Evolutionary conservation across 768 basidiomycete species (phyloP), one percentile per base, ranked within the genome.

Genomic region (Cantharellus anzutake): DNA sequence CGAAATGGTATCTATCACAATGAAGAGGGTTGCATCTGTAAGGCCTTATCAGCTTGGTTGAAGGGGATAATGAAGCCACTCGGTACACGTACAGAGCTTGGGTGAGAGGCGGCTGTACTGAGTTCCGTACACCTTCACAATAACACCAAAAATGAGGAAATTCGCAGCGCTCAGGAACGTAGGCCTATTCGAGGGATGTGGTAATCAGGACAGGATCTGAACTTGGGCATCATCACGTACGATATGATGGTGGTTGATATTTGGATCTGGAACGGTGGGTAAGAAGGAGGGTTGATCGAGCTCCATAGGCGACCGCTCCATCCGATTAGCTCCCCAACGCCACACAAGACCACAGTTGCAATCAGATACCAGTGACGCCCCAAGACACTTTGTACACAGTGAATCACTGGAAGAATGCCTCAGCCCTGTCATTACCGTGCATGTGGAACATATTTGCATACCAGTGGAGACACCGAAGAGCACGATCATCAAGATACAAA

Each of bases 1-100:
- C 1, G 73, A 69, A n/a, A 69, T 48, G 16, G 73, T 60, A 59
- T 76, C 75, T 66, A 60, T 56, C 41, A 7, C 70, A 58, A n/a
- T 52, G 5, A 57, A 58, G 20, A 58, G n/a, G 48, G 41, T 57
- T 29, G 62, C 56, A 41, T 64, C 64, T 55, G 39, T 3, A 4
- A 59, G 56, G 11, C 11, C 7, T 16, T 51, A 20, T 44, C 52
- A 55, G 51, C 7, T 2, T 1, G 34, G 16, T n/a, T 51, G 51
- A 44, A 4, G 3, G 58, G 48, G 7, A 37, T 14, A 42, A 5
- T 42, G 5, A 34, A 3, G 41, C 20, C 7, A 52, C 56, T 38
- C 11, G 2, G n/a, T 4, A 14, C n/a, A 61, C 69, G 52, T 63
- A 70, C 59, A 60, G 37, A 52, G 48, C 5, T 59, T 58, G 3